These are phyloP conservation scores for Senecio squalidus DNA, from an alignment of 140 eudicot species.

Conservation along the genomic window DNA sequence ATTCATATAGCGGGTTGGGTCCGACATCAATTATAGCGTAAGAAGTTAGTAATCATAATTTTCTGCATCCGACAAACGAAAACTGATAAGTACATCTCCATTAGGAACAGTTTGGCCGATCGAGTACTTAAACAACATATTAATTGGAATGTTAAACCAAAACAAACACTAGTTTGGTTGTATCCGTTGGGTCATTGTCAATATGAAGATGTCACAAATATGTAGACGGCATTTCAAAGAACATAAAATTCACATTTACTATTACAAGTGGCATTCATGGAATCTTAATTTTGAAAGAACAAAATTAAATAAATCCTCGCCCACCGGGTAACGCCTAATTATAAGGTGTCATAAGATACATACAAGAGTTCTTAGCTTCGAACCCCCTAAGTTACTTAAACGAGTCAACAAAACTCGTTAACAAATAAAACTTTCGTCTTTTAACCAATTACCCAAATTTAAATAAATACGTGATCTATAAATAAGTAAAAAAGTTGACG, in stretches of 20 bases:
- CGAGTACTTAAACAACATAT: neutral
- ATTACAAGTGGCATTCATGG: neutral
- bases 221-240: neutral
- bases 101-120: neutral
- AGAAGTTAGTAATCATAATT: slow-evolving; percentile 5
- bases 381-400: too few relatives aligned
- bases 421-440: too few relatives aligned
- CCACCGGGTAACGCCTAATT: too few relatives aligned
- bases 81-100: neutral
- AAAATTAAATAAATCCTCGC: too few relatives aligned
- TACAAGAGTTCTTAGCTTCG: too few relatives aligned
- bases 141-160: slow-evolving; percentile 10
- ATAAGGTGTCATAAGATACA: too few relatives aligned
- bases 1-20: slow-evolving; percentile 12
- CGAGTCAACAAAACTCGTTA: too few relatives aligned
- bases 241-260: neutral
- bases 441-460: too few relatives aligned
- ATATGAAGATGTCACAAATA: neutral
- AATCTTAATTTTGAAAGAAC: neutral
- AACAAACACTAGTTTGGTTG: slow-evolving; percentile 16
- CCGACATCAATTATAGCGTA: slow-evolving; percentile 12
- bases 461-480: too few relatives aligned
- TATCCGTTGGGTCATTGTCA: slow-evolving; percentile 15
- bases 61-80: slow-evolving; percentile 28
- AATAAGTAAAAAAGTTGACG: neutral